Conservation (phyloP, 495 filamentous ascomycete species). For the Hyaloscypha variabilis region DNA sequence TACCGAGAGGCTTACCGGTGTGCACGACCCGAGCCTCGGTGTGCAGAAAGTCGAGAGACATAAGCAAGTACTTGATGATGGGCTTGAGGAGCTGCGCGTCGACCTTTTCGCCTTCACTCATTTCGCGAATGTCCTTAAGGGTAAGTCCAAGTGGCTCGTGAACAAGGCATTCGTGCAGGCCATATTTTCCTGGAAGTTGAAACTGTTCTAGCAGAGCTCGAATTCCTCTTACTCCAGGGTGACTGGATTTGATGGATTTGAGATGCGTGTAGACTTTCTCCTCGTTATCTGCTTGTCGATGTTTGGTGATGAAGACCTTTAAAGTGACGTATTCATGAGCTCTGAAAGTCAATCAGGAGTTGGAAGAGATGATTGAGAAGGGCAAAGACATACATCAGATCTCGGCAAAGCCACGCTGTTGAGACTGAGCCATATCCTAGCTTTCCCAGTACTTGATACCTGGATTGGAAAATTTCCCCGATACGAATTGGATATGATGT, state of each 20-base stretch:
- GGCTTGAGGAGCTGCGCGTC: constrained; percentile 14
- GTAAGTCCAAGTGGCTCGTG: constrained; percentile 19
- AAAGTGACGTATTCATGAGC: constrained; percentile 3
- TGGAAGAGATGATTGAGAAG: neutral
- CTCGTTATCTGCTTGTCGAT: constrained; percentile 15
- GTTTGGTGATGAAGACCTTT: constrained; percentile 12
- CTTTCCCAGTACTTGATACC: constrained; percentile 47
- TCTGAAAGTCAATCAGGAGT: neutral
- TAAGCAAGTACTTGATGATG: constrained; percentile 12
- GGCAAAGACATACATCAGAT: constrained; percentile 33
- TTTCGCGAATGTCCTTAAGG: constrained; percentile 9
- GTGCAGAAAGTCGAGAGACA: constrained; percentile 27
- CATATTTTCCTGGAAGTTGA: constrained; percentile 14
- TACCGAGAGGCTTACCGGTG: constrained; percentile 28
- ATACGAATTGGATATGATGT: constrained; percentile 46
- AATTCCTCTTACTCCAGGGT: constrained; percentile 17
- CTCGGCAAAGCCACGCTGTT: constrained; percentile 51
- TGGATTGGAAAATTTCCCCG: constrained; percentile 40
- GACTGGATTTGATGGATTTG: constrained; percentile 3
- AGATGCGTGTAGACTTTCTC: constrained; percentile 21
- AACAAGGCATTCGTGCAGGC: constrained; percentile 21
- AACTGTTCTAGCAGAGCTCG: constrained; percentile 18
- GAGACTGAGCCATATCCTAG: constrained; percentile 48
- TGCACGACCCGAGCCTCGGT: constrained; percentile 21
- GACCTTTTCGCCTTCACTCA: constrained; percentile 4